Percentiles rank a stretch among this genome's conserved stretches.
These are phyloP conservation scores for Candida chilensis DNA, from an alignment of 805 yeast species.

Conservation along the genomic window DNA sequence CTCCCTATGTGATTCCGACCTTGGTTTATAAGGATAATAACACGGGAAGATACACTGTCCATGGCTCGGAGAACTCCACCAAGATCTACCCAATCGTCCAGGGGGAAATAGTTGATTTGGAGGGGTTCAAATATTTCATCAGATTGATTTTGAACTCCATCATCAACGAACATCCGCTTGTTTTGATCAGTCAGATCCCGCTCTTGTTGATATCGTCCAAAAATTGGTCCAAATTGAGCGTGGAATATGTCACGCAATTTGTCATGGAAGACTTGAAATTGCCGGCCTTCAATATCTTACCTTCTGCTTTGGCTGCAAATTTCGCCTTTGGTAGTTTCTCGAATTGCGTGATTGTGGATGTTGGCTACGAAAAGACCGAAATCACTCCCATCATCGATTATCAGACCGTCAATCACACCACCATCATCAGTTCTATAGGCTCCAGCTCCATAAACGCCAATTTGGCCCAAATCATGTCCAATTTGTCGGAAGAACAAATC, in stretches of 20 bases:
- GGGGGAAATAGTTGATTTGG: constrained; percentile 58
- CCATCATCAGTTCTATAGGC: constrained; percentile 44
- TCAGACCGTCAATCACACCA: constrained; percentile 49
- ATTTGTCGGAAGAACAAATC: constrained; percentile 46
- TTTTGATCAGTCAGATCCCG: constrained; percentile 61
- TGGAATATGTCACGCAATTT: constrained; percentile 67
- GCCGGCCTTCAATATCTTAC: constrained; percentile 63
- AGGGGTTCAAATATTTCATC: constrained; percentile 61
- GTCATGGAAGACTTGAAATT: constrained; percentile 67
- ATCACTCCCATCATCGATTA: constrained; percentile 74
- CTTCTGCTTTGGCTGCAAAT: constrained; percentile 57
- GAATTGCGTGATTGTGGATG: constrained; percentile 68
- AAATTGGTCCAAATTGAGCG: constrained; percentile 58
- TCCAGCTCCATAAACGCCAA: constrained; percentile 53
- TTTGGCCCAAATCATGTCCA: constrained; percentile 47
- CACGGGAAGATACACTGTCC: constrained; percentile 2
- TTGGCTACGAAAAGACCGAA: constrained; percentile 71
- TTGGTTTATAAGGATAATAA: constrained; percentile 45
- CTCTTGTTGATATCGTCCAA: constrained; percentile 57
- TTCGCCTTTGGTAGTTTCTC: constrained; percentile 65
- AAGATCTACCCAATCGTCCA: constrained; percentile 54
- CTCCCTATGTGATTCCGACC: constrained; percentile 72
- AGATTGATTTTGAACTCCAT: constrained; percentile 31
- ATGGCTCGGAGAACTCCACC: constrained; percentile 17
- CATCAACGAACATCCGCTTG: constrained; percentile 23